Percentiles rank a stretch among this genome's conserved stretches.
These are phyloP conservation scores for Yamadazyma akitaensis DNA, from an alignment of 805 yeast species.

Conservation along the genomic window DNA sequence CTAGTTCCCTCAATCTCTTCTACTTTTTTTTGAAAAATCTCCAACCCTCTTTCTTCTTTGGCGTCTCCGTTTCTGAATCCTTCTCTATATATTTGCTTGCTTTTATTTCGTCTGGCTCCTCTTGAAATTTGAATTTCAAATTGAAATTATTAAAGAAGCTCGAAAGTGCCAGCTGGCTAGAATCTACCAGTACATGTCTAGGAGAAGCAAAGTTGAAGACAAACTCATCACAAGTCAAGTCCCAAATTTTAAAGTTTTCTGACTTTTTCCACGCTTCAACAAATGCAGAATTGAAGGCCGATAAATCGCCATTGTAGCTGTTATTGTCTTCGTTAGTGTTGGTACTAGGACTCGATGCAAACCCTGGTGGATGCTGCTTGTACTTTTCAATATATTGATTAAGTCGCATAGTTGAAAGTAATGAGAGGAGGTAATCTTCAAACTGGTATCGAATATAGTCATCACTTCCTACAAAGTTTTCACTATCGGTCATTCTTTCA, in stretches of 20 bases:
- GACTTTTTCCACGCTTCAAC: conserved; percentile 32
- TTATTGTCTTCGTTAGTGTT: conserved; percentile 15
- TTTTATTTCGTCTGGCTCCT: conserved; percentile 13
- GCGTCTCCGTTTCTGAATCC: neutral
- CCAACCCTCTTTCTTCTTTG: conserved; percentile 9
- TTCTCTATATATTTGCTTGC: conserved; percentile 19
- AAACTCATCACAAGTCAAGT: conserved; percentile 40
- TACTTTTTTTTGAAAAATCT: conserved; percentile 7
- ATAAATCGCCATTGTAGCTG: conserved; percentile 25
- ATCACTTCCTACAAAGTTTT: conserved; percentile 48
- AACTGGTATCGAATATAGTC: conserved; percentile 85
- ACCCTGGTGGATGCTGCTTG: conserved; percentile 41
- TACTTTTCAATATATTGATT: conserved; percentile 49
- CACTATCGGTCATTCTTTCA: conserved; percentile 25
- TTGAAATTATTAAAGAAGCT: conserved; percentile 25
- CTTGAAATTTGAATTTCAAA: conserved; percentile 11
- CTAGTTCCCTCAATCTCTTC: neutral
- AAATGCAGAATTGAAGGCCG: conserved; percentile 30
- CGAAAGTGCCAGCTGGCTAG: conserved; percentile 16
- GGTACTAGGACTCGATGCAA: conserved; percentile 13
- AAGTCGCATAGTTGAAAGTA: conserved; percentile 70
- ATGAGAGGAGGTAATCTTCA: conserved; percentile 82
- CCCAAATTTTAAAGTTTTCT: conserved; percentile 39
- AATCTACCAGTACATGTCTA: conserved; percentile 26
- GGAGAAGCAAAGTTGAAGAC: conserved; percentile 43